Base-by-base conservation (phyloP, 768 basidiomycete species). In the Rhodocollybia butyracea region DNA sequence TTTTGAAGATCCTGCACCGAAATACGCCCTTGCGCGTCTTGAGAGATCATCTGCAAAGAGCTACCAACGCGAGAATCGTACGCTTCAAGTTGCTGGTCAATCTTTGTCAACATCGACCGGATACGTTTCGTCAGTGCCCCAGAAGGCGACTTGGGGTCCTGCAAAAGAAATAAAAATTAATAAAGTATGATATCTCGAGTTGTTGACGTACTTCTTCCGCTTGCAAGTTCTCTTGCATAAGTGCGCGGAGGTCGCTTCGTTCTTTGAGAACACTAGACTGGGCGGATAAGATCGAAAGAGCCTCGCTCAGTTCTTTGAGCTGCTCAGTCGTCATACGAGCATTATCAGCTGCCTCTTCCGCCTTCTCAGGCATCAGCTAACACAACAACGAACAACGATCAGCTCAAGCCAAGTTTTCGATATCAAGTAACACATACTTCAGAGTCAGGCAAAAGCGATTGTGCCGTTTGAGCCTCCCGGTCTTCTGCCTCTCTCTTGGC, bases 291-390 rank as follows among this genome's bases (percentile, higher is more conserved):
- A 98, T 82, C 3, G 89, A 86, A 54, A 98, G 75, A 2, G 95
- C 94, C 60, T 96, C 94, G 36, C 88, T 88, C 34, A 99, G 82
- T 71, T 99, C 97, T 66, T 88, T 89, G 22, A 99, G 79, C 64
- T 99, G 95, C 64, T 98, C 96, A 10, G 89, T 84, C 2, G 94
- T 98, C 96, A 99, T 98, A 41, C 93, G 87, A n/a, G 93, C 94
- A 61, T 88, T 84, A 29, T 84, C 86, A 46, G 80, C 76, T 55
- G 84, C 86, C 46, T 80, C 75, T 54, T 53, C 39, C 17, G 72
- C 46, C 26, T 73, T 69, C 58, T 90, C 84, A n/a, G 85, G 81
- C 42, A 84, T 70, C 42, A 91, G 75, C 88, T 91, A 57, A n/a
- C n/a, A n/a, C n/a, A n/a, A n/a, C n/a, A n/a, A n/a, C n/a, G n/a